Percentiles rank a stretch among this genome's conserved stretches.
These are phyloP conservation scores for Pythium vanterpoolii DNA, from an alignment of 352 stramenopile species.

Conservation along the genomic window DNA sequence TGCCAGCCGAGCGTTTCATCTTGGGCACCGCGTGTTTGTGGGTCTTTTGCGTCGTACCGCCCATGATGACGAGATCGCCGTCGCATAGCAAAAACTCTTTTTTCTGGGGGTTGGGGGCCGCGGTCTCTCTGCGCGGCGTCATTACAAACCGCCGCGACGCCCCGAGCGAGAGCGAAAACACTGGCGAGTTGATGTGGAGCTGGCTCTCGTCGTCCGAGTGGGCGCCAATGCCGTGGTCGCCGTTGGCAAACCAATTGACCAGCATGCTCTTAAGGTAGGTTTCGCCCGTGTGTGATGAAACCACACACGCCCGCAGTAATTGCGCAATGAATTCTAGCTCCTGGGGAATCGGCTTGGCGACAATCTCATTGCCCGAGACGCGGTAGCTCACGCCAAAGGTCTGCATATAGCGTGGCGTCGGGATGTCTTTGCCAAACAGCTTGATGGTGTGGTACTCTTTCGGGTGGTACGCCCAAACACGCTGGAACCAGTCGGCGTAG, in stretches of 20 bases:
- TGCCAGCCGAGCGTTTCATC: slow-evolving; percentile 39
- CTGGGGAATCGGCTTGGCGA: slow-evolving; percentile 38
- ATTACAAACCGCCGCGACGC: slow-evolving; percentile 72
- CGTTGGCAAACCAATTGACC: slow-evolving; percentile 83
- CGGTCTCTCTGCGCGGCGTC: slow-evolving; percentile 29
- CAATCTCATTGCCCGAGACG: slow-evolving; percentile 52
- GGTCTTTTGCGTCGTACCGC: slow-evolving; percentile 68
- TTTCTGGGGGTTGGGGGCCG: slow-evolving; percentile 15
- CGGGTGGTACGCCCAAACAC: slow-evolving; percentile 62
- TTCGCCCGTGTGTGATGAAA: slow-evolving; percentile 23
- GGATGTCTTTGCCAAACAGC: slow-evolving; percentile 60
- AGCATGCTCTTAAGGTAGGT: slow-evolving; percentile 29
- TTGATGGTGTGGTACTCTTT: slow-evolving; percentile 54
- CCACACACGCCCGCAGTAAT: slow-evolving; percentile 42
- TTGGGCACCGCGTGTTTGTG: slow-evolving; percentile 82
- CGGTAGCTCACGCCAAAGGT: slow-evolving; percentile 49
- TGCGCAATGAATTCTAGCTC: slow-evolving; percentile 35
- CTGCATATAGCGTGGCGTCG: slow-evolving; percentile 66
- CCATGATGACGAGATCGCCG: slow-evolving; percentile 81
- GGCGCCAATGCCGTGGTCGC: slow-evolving; percentile 75
- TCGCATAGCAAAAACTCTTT: slow-evolving; percentile 63
- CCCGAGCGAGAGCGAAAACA: slow-evolving; percentile 66
- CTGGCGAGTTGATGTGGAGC: slow-evolving; percentile 53
- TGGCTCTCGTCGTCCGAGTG: slow-evolving; percentile 71
- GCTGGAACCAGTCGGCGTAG: slow-evolving; percentile 27